These are phyloP conservation scores for Xylariales sp. DNA, from an alignment of 2,329 filamentous ascomycete genomes.

Conservation along the genomic window DNA sequence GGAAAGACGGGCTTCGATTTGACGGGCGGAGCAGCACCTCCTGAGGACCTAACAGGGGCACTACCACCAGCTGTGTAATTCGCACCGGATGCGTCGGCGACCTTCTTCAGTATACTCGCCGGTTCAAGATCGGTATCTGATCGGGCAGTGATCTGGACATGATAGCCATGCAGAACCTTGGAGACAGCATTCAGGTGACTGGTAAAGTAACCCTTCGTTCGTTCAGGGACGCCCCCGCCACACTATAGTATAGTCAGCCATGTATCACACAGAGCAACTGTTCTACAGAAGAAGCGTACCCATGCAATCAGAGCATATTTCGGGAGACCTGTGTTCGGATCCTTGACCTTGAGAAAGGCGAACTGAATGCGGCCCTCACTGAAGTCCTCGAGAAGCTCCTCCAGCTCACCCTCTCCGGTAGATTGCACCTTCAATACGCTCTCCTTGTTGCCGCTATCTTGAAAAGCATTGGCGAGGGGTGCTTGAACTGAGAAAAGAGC, in stretches of 20 bases:
- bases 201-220: slow-evolving; percentile 97
- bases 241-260: slow-evolving; percentile 49
- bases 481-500: slow-evolving; percentile 90
- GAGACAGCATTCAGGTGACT: slow-evolving; percentile 86
- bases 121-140: slow-evolving; percentile 85
- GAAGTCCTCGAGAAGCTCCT: slow-evolving; percentile 90
- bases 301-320: slow-evolving; percentile 94
- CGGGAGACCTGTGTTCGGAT: slow-evolving; percentile 82
- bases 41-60: slow-evolving; percentile 41
- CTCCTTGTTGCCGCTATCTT: slow-evolving; percentile 80
- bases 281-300: slow-evolving; percentile 37
- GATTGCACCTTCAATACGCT: slow-evolving; percentile 92
- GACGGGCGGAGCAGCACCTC: slow-evolving; percentile 63
- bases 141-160: slow-evolving; percentile 94
- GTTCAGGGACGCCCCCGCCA: slow-evolving; percentile 94
- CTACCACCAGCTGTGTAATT: slow-evolving; percentile 78
- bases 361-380: slow-evolving; percentile 96
- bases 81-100: slow-evolving; percentile 87
- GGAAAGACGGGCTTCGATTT: slow-evolving; percentile 91
- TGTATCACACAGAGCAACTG: slow-evolving; percentile 17
- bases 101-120: slow-evolving; percentile 85
- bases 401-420: slow-evolving; percentile 88
- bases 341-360: slow-evolving; percentile 93
- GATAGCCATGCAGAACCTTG: slow-evolving; percentile 92
- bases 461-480: slow-evolving; percentile 88